phyloP scores from a whole-genome alignment of 371 early-diverging fungal genomes.

The Rhizopus stolonifer region DNA sequence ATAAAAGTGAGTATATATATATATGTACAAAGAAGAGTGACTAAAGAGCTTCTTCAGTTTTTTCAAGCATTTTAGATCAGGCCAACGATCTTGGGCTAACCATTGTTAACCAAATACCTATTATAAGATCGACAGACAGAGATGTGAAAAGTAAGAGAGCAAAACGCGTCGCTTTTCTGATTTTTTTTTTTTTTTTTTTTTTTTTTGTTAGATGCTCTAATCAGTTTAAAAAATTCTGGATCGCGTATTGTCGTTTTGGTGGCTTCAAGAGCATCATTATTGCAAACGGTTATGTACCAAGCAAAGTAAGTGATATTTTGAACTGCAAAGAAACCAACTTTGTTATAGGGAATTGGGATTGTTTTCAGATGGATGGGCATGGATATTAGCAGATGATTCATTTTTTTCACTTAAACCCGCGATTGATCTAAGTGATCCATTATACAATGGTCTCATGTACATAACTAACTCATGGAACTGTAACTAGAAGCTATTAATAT shows the following conservation, averaged over 20 bases:
- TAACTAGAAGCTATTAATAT: conserved; percentile 19
- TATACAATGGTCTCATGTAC: conserved; percentile 48
- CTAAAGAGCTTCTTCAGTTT: neutral
- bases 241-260: neutral
- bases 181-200: too few species aligned
- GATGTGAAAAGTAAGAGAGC: too few species aligned
- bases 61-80: too few species aligned
- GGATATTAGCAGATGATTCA: conserved; percentile 42
- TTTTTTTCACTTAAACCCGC: neutral
- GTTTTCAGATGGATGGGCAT: conserved; percentile 40
- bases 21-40: neutral
- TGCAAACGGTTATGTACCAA: conserved; percentile 15
- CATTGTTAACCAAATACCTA: too few species aligned
- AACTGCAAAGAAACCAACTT: too few species aligned
- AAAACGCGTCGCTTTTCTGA: too few species aligned
- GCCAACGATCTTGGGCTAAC: too few species aligned
- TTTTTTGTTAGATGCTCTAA: neutral
- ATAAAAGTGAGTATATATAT: conserved; percentile 20
- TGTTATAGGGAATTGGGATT: conserved; percentile 35
- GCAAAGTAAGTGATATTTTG: too few species aligned
- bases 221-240: neutral
- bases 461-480: conserved; percentile 48
- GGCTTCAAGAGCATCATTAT: neutral
- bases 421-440: conserved; percentile 8
- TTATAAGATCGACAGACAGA: too few species aligned